Base-by-base conservation (phyloP, 805 yeast genomes). In the Candida andamanensis region DNA sequence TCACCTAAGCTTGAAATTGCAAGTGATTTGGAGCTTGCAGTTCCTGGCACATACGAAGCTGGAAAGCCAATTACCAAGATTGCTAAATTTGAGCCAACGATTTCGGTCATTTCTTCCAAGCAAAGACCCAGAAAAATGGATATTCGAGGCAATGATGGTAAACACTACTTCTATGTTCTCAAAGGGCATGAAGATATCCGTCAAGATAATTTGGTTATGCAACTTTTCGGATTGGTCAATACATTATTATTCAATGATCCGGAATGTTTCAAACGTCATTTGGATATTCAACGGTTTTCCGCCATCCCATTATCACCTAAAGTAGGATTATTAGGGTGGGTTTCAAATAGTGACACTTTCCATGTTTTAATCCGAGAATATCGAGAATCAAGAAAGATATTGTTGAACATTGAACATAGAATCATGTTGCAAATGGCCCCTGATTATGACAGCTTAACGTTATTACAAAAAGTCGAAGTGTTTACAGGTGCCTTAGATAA, bases 391-490 rank as follows among this genome's bases (percentile, higher is more conserved):
- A 74, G 95, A 37, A 89, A 86, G 64, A 85, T 89, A 28, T 69
- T 90, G 39, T 63, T 90, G 42, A 90, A 90, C 54, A 85, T 90
- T 46, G 98, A 90, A 56, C 97, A 90, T 54, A 72, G 97, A 42
- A 85, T 90, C 35, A 89, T 90, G 95, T 60, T 86, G 23, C 97
- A 90, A 55, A 90, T 90, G 97, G 95, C 97, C 0, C 97, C 97
- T 2, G 89, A 89, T 53, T 92, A 85, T 58, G 98, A 92, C 44
- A 82, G 78, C 40, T 65, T 92, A 54, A 87, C 97, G 0, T 66
- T 89, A 17, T 61, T 92, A 39, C 95, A 94, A 49, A 90, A 92
- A 57, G 90, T 94, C 26, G 99, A 92, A 57, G 97, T 92, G 5
- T 94, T 92, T 64, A 85, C 95, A 0, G 87, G 90, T 49, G 96